These are phyloP conservation scores for Diddensiella santjacobensis DNA, from an alignment of 805 yeast species.

Conservation along the genomic window DNA sequence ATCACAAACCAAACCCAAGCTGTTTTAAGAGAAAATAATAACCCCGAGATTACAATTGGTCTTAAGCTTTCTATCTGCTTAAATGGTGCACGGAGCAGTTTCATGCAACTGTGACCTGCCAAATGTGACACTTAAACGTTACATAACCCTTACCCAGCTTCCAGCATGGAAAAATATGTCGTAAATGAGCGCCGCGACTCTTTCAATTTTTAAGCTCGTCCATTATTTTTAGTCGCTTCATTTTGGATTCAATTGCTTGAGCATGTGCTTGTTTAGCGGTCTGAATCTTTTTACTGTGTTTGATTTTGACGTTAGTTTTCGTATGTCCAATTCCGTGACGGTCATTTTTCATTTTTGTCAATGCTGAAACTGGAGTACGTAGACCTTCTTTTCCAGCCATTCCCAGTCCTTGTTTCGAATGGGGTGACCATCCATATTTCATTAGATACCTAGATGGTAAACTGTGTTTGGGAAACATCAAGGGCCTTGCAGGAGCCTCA, in stretches of 20 bases:
- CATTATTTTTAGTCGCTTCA: background rate
- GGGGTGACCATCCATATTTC: slow-evolving; percentile 18
- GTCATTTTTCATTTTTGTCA: slow-evolving; percentile 3
- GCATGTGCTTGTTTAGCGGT: background rate
- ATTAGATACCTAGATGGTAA: slow-evolving; percentile 8
- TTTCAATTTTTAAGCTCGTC: background rate
- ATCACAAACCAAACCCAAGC: background rate
- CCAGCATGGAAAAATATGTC: too few species aligned
- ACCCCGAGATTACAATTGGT: background rate
- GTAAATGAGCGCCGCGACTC: too few species aligned
- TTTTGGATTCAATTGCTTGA: background rate
- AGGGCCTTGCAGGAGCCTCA: slow-evolving; percentile 7
- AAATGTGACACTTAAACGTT: background rate
- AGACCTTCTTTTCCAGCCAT: slow-evolving; percentile 16
- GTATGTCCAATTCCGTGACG: slow-evolving; percentile 9
- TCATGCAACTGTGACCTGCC: background rate
- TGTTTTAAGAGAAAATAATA: background rate
- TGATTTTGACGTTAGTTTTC: background rate
- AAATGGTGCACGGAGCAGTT: background rate
- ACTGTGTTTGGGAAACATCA: slow-evolving; percentile 1
- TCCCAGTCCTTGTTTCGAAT: slow-evolving; percentile 14
- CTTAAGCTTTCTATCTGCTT: too few species aligned
- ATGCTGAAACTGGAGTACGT: slow-evolving; percentile 9
- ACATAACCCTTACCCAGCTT: background rate
- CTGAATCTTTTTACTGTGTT: background rate